A percentile compares a stretch with the other conserved stretches of the same genome.
Evolutionary conservation across 1,139 yeast genomes (phyloP).

Genomic region (Saccharomyces hybrid): DNA sequence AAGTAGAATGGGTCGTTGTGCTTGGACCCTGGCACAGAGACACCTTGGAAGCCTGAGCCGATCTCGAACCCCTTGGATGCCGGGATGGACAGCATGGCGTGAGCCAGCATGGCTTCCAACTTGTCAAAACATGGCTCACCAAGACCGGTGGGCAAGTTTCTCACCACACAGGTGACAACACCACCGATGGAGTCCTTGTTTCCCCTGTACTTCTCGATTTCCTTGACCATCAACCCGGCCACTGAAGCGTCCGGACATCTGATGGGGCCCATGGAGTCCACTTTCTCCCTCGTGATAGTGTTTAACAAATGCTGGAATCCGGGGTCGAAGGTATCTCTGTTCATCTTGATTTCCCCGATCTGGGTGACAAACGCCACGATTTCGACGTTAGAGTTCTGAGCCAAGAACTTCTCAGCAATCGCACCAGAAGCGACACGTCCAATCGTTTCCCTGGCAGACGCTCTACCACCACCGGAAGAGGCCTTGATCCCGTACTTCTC

Average conservation of each 20-base stretch:
- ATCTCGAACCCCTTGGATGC: conserved; percentile 97
- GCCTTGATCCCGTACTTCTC: conserved; percentile 88
- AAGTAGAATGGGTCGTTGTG: conserved; percentile 82
- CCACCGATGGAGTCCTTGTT: conserved; percentile 93
- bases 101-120: conserved; percentile 88
- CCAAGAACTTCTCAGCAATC: conserved; percentile 84
- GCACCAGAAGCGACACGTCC: conserved; percentile 99
- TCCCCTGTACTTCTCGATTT: conserved; percentile 81
- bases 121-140: conserved; percentile 98
- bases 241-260: conserved; percentile 80
- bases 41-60: conserved; percentile 92
- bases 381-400: conserved; percentile 73
- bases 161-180: conserved; percentile 90
- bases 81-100: conserved; percentile 95
- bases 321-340: conserved; percentile 60
- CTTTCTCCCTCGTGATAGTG: conserved; percentile 78
- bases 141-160: conserved; percentile 87
- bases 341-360: conserved; percentile 73
- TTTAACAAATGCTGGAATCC: conserved; percentile 59
- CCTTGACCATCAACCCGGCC: conserved; percentile 74
- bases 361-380: conserved; percentile 93
- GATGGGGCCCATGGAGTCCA: conserved; percentile 81
- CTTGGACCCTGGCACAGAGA: conserved; percentile 80
- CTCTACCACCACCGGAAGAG: conserved; percentile 93
- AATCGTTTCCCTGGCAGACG: conserved; percentile 94